Conservation (phyloP, 495 filamentous ascomycete species). For the Alectoria sarmentosa region DNA sequence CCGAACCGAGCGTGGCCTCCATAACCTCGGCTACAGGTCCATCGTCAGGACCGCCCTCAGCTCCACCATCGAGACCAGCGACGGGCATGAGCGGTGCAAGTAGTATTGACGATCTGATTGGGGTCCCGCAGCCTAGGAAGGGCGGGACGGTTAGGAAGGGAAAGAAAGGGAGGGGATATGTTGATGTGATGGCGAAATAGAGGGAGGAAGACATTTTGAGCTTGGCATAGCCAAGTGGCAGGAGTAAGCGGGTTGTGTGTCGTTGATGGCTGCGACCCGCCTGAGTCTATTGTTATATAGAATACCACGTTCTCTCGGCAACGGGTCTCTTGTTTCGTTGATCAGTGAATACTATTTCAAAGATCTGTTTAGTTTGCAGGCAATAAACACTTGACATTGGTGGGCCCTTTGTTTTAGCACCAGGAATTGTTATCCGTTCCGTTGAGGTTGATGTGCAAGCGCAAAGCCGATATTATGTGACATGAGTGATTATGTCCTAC, state of each 20-base stretch:
- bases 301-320: not conserved
- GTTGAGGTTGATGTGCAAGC: not conserved
- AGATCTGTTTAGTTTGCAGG: not conserved
- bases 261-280: not conserved
- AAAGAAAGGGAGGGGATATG: constrained; percentile 77
- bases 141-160: constrained; percentile 59
- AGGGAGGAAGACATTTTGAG: not conserved
- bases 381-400: not conserved
- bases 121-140: constrained; percentile 60
- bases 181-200: constrained; percentile 79
- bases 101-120: constrained; percentile 79
- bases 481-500: not conserved
- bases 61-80: constrained; percentile 40
- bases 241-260: not conserved
- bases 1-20: constrained; percentile 25
- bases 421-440: no score
- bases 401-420: not conserved
- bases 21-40: constrained; percentile 28
- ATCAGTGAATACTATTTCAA: not conserved
- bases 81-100: constrained; percentile 71
- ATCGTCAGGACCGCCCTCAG: constrained; percentile 24
- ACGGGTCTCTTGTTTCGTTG: not conserved
- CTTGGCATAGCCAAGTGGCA: not conserved
- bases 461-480: not conserved
- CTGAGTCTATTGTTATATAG: not conserved